Conservation (phyloP, 176 grass and related monocot species). For the Olyra latifolia region DNA sequence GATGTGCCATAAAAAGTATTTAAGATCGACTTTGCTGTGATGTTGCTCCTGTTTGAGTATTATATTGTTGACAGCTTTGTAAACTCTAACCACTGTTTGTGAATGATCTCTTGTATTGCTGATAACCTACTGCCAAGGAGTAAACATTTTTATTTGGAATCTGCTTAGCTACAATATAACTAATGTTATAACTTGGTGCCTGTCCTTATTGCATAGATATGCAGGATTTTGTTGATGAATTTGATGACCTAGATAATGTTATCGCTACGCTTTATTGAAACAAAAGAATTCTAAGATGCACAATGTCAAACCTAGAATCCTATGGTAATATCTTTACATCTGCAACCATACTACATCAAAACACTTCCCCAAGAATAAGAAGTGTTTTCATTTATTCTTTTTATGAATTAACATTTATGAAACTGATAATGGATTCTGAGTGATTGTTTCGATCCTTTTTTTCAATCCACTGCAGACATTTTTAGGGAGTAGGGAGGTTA, state of each 20-base stretch:
- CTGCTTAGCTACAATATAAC: background rate
- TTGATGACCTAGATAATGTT: background rate
- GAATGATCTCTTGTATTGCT: background rate
- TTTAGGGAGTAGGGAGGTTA: slow-evolving; percentile 54
- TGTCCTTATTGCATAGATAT: background rate
- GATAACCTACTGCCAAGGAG: background rate
- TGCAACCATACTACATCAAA: background rate
- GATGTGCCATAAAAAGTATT: background rate
- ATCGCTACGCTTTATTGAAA: background rate
- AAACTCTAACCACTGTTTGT: background rate
- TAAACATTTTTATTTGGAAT: background rate
- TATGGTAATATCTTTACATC: background rate
- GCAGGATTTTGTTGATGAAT: background rate
- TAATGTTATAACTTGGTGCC: background rate
- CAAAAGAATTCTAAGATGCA: background rate
- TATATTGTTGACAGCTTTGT: background rate
- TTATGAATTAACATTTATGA: background rate
- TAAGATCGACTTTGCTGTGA: background rate
- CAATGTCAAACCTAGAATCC: background rate
- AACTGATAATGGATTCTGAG: slow-evolving; percentile 15
- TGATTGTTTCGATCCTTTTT: slow-evolving; percentile 8
- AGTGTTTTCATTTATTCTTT: background rate
- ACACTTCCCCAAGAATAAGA: background rate
- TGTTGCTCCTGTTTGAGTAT: background rate
- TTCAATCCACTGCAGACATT: slow-evolving; percentile 40